Evolutionary conservation across 163 green algal species (phyloP).

Genomic region (Chloroidium sp.): DNA sequence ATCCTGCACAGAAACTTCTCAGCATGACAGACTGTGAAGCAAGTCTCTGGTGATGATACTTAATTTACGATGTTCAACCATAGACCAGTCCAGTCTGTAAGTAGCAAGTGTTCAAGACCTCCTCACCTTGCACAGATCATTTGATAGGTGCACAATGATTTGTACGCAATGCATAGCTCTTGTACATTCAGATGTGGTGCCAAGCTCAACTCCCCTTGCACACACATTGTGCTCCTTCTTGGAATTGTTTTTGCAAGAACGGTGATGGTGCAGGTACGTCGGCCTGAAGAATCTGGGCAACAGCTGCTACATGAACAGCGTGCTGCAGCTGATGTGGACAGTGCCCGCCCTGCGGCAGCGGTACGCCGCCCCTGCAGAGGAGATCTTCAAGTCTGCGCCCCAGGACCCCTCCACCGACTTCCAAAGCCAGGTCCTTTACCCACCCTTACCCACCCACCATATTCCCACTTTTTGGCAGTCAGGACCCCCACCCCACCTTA

Average conservation of each 20-base stretch:
- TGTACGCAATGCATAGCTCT: too few relatives aligned
- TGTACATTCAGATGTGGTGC: neutral
- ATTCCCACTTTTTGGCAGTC: neutral
- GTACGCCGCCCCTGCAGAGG: slow-evolving; percentile 28
- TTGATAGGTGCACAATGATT: neutral
- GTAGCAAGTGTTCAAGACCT: neutral
- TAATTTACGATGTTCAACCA: too few relatives aligned
- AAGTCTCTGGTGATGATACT: too few relatives aligned
- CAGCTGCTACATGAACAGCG: slow-evolving; percentile 96
- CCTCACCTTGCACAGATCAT: neutral
- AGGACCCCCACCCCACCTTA: neutral
- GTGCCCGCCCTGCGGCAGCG: slow-evolving; percentile 54
- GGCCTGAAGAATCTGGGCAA: slow-evolving; percentile 97
- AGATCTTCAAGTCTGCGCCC: slow-evolving; percentile 26
- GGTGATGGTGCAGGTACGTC: slow-evolving; percentile 39
- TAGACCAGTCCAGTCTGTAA: neutral
- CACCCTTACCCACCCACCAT: neutral
- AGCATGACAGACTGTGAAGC: too few relatives aligned
- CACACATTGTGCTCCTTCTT: neutral
- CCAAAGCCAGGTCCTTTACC: slow-evolving; percentile 38
- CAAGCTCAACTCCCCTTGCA: neutral
- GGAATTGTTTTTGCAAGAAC: neutral
- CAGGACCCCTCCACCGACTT: slow-evolving; percentile 64
- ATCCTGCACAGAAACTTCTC: too few relatives aligned
- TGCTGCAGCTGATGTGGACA: slow-evolving; percentile 75